Base-by-base conservation (phyloP, 495 filamentous ascomycete species). In the Aspergillus baeticus region DNA sequence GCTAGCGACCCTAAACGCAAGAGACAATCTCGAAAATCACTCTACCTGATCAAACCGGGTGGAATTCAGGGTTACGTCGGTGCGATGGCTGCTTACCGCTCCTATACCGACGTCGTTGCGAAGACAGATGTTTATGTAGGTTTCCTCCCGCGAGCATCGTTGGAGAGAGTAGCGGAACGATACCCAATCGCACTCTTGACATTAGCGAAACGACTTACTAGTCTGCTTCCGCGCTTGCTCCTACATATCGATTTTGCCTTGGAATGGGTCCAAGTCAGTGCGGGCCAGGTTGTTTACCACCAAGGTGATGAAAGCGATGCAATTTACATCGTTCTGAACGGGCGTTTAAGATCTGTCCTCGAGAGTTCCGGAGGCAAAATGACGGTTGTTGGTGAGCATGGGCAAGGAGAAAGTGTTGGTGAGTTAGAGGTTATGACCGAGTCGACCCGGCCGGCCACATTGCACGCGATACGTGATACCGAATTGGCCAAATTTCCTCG, bases 111-210 rank as follows among this genome's bases (percentile, higher is more conserved):
- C 64, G 92, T 98, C 7, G 87, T 92, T 34, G 94, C 94, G 8
- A 97, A 97, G 75, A 98, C 95, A 2, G 95, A 98, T 74, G 94
- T 98, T 26, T 98, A 97, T 66, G 95, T 98, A 31, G 94, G 94
- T 14, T 98, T 98, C 63, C 81, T 98, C 5, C 92, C 94, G 0
- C 78, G 92, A 38, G 80, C 84, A 2, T 91, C 92, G 2, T 79
- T 98, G 41, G 94, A 98, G 62, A 83, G 91, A 55, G 90, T 98
- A 45, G 91, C 96, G 2, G 94, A 98, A 53, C 85, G 84, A 58
- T 91, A 96, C 60, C 94, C 94, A 0, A 89, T 97, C 53, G 89
- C 97, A 4, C 76, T 98, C 14, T 72, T 98, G 39, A 98, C 94
- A 1, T 89, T 98, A 87, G 94, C 94, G 2, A 98, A 98, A 74